These are phyloP conservation scores for Vigna angularis DNA, from an alignment of 306 rosid species.

Conservation along the genomic window DNA sequence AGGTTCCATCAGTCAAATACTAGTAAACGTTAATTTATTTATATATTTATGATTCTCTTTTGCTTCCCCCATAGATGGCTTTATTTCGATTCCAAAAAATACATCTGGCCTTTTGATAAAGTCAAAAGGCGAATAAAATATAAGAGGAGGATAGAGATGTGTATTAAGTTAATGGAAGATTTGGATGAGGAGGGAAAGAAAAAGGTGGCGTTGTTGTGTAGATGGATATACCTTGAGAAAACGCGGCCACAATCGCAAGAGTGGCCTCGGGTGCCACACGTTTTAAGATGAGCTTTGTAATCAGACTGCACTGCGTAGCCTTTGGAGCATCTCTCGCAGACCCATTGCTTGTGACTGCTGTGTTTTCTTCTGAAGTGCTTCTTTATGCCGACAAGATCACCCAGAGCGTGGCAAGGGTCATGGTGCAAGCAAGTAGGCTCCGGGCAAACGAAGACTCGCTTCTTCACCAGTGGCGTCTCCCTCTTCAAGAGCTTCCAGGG, in stretches of 20 bases:
- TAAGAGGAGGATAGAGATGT: background rate
- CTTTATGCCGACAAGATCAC: conserved; percentile 96
- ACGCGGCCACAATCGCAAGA: conserved; percentile 98
- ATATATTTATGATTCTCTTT: conserved; percentile 7
- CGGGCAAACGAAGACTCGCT: conserved; percentile 92
- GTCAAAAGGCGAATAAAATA: conserved; percentile 58
- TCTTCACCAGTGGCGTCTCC: conserved; percentile 79
- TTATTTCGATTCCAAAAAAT: conserved; percentile 38
- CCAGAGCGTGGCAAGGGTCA: conserved; percentile 93
- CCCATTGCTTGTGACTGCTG: conserved; percentile 96
- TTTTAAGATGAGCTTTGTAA: conserved; percentile 95
- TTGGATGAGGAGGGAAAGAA: background rate
- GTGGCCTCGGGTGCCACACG: conserved; percentile 97
- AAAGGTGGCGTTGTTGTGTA: background rate
- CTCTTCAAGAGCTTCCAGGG: conserved; percentile 96
- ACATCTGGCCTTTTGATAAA: conserved; percentile 33
- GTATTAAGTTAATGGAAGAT: background rate
- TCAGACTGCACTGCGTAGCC: conserved; percentile 97
- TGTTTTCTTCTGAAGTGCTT: conserved; percentile 94
- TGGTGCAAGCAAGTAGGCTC: conserved; percentile 96
- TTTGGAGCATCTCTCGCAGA: conserved; percentile 83
- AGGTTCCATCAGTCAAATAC: conserved; percentile 64
- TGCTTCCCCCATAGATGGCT: background rate
- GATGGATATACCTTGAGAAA: conserved; percentile 69
- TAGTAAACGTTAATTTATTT: background rate